A percentile compares a stretch with the other conserved stretches of the same genome.
Evolutionary conservation across 2,329 filamentous ascomycete genomes (phyloP).

Genomic region (Colletotrichum truncatum): DNA sequence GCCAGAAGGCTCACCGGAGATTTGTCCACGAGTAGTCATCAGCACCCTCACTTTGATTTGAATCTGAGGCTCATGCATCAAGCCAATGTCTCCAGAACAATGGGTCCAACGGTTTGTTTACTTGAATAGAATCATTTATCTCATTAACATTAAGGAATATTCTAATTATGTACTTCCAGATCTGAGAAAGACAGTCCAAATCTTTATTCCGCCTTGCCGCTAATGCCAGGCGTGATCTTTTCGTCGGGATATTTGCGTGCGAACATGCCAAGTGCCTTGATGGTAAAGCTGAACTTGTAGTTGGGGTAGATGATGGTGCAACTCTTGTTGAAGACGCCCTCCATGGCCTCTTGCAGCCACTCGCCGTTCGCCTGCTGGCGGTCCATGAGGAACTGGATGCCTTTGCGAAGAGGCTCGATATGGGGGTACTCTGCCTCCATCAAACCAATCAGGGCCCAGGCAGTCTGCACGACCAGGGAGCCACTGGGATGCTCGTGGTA

Average conservation of each 20-base stretch:
- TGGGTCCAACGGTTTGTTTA: too few relatives aligned
- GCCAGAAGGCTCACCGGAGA: too few relatives aligned
- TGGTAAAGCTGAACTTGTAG: conserved; percentile 96
- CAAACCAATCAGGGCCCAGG: conserved; percentile 86
- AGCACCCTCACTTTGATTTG: too few relatives aligned
- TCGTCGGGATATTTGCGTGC: conserved; percentile 75
- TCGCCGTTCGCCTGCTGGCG: conserved; percentile 90
- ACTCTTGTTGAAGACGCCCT: conserved; percentile 98
- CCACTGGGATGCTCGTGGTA: conserved; percentile 79
- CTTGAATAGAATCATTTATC: neutral
- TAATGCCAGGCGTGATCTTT: conserved; percentile 48
- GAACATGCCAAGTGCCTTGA: conserved; percentile 94
- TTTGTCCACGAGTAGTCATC: too few relatives aligned
- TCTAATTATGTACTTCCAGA: neutral
- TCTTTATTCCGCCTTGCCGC: conserved; percentile 7
- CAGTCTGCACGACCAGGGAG: conserved; percentile 93
- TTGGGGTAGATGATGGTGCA: conserved; percentile 99
- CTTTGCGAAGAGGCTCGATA: conserved; percentile 74
- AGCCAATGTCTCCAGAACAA: too few relatives aligned
- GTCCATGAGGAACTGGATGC: conserved; percentile 82
- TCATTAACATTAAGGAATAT: conserved; percentile 16
- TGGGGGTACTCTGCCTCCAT: conserved; percentile 87
- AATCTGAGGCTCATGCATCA: too few relatives aligned
- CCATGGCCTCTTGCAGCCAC: conserved; percentile 95
- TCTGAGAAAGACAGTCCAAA: neutral